Base-by-base conservation (phyloP, 768 basidiomycete genomes). In the Tulasnella sp. region DNA sequence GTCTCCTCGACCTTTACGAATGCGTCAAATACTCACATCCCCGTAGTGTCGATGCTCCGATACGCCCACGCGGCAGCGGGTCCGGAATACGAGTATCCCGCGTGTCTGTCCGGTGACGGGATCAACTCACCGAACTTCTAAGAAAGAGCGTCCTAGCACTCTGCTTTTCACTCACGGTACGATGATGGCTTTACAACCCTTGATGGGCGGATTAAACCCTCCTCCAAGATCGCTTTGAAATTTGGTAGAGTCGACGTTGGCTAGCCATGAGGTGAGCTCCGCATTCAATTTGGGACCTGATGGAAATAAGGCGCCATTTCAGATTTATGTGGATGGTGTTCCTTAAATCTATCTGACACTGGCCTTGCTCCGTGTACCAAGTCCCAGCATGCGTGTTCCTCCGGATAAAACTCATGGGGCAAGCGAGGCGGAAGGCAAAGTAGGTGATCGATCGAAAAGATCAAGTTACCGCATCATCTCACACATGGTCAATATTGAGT, bases 41-140 rank as follows among this genome's bases (percentile, higher is more conserved):
- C 78, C 3, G 78, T 77, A 0, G 82, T 82, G 67, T 95, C 86
- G 62, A 98, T 86, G 67, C 82, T 81, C 70, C 82, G 85, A 74
- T 98, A 99, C 0, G 95, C 95, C 91, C 92, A 98, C 2, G 92
- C 95, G 2, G 96, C 95, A 0, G 94, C 78, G 3, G 82, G 84
- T 21, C 96, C 96, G 56, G 93, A 96, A 72, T 96, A 98, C 3
- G 83, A 79, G 73, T 94, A 97, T 4, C 96, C 96, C 1, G 96
- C 96, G 71, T 99, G 96, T 9, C 94, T 97, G n/a, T n/a, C n/a
- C n/a, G n/a, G n/a, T n/a, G 69, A 23, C 8, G 42, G 9, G 66
- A 42, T 8, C 47, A 41, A 34, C n/a, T 38, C 7, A 56, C 32
- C 2, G 43, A n/a, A 30, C 38, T 3, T 5, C 24, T 45, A 38